These are phyloP conservation scores for Debaryomyces udenii DNA, from an alignment of 1,139 yeast species.

Conservation along the genomic window DNA sequence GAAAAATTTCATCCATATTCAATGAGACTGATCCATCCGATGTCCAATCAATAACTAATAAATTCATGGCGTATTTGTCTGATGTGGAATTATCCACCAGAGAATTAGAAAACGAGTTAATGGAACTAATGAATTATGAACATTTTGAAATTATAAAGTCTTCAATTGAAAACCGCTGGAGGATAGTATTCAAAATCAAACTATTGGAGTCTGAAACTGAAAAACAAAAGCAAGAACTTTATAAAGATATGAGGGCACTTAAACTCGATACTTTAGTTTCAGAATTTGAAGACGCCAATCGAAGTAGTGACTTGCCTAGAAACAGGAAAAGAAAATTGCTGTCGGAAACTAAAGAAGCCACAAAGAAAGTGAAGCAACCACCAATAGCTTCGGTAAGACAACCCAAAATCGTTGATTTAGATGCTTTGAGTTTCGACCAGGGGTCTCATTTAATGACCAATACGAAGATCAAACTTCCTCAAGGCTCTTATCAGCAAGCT, in stretches of 20 bases:
- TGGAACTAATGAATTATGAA: constrained; percentile 54
- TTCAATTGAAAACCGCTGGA: constrained; percentile 54
- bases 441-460: constrained; percentile 72
- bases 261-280: constrained; percentile 27
- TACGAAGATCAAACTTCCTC: constrained; percentile 72
- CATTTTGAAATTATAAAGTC: constrained; percentile 51
- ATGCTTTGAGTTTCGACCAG: constrained; percentile 65
- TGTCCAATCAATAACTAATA: constrained; percentile 20
- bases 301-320: constrained; percentile 7
- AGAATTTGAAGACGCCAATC: constrained; percentile 26
- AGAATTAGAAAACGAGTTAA: constrained; percentile 54
- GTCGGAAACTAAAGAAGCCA: constrained; percentile 8
- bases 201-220: constrained; percentile 41
- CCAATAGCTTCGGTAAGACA: constrained; percentile 22
- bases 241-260: constrained; percentile 25
- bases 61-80: constrained; percentile 21
- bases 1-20: constrained; percentile 20
- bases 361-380: constrained; percentile 11
- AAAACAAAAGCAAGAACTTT: constrained; percentile 31
- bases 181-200: constrained; percentile 57
- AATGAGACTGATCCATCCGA: constrained; percentile 19
- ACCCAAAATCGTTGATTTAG: constrained; percentile 67
- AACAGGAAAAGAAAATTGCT: constrained; percentile 23
- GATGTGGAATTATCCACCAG: constrained; percentile 32
- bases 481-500: constrained; percentile 78